Conservation (phyloP, 768 basidiomycete genomes). For the Holtermanniella nyarrowii region DNA sequence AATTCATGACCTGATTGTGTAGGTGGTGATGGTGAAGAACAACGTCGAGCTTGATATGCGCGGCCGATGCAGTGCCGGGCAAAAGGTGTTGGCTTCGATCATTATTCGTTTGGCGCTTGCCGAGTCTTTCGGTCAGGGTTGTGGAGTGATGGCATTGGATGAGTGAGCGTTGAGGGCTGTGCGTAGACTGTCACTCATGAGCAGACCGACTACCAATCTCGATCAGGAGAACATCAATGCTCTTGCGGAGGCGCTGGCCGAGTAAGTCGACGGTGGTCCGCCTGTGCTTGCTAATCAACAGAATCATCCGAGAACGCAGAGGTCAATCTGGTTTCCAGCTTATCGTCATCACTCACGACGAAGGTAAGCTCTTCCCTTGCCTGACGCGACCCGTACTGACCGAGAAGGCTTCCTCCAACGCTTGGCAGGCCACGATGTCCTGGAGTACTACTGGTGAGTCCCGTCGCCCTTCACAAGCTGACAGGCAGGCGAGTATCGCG, state of each 20-base stretch:
- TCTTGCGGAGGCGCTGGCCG: conserved; percentile 77
- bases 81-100: conserved; percentile 97
- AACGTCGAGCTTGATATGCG: conserved; percentile 99
- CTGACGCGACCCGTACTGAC: neutral
- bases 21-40: conserved; percentile 99
- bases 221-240: conserved; percentile 95
- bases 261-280: conserved; percentile 50
- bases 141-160: conserved; percentile 92
- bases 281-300: conserved; percentile 30
- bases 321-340: conserved; percentile 87
- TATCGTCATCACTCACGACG: conserved; percentile 77
- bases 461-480: neutral
- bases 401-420: conserved; percentile 62
- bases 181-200: conserved; percentile 2
- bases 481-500: conserved; percentile 64
- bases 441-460: conserved; percentile 85
- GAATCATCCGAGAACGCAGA: conserved; percentile 88
- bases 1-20: conserved; percentile 2
- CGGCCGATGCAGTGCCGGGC: conserved; percentile 93
- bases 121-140: conserved; percentile 94
- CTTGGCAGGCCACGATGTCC: conserved; percentile 78
- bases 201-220: conserved; percentile 78
- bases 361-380: conserved; percentile 49
- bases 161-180: conserved; percentile 45
- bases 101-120: conserved; percentile 94